A percentile compares a stretch with the other conserved stretches of the same genome.
Evolutionary conservation across 1,139 yeast species (phyloP).

Genomic region (Blastobotrys ciferrii): DNA sequence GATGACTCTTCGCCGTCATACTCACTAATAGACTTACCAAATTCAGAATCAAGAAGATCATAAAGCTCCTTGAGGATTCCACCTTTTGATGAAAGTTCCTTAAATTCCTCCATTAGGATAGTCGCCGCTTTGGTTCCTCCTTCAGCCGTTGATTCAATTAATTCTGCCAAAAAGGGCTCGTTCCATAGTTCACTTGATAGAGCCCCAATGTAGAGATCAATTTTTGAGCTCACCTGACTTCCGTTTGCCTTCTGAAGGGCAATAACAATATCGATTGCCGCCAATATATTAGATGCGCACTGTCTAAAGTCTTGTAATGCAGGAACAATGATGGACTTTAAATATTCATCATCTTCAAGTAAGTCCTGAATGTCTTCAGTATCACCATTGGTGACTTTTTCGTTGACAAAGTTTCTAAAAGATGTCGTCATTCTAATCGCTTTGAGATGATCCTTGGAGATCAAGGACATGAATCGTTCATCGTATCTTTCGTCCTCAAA

Average conservation of each 20-base stretch:
- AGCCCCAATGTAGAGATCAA: slow-evolving; percentile 19
- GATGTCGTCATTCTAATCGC: slow-evolving; percentile 49
- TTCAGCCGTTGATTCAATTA: not conserved
- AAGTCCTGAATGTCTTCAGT: slow-evolving; percentile 3
- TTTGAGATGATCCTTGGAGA: slow-evolving; percentile 34
- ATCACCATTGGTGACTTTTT: slow-evolving; percentile 10
- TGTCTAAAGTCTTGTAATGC: slow-evolving; percentile 3
- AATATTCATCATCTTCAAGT: slow-evolving; percentile 10
- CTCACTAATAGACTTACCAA: not conserved
- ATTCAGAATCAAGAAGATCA: slow-evolving; percentile 3
- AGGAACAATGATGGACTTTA: not conserved
- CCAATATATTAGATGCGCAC: slow-evolving; percentile 7
- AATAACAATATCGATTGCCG: slow-evolving; percentile 17
- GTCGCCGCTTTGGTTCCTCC: not conserved
- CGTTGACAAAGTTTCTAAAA: slow-evolving; percentile 42
- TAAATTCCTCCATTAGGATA: not conserved
- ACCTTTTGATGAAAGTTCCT: slow-evolving; percentile 2
- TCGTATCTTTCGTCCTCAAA: slow-evolving; percentile 32
- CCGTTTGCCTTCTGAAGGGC: slow-evolving; percentile 12
- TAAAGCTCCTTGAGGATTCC: not conserved
- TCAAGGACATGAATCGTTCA: not conserved
- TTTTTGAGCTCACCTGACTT: not conserved
- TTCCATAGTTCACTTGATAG: slow-evolving; percentile 13
- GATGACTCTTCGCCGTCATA: not conserved
- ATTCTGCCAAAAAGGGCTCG: slow-evolving; percentile 1